phyloP scores from a whole-genome alignment of 768 basidiomycete genomes.

The Podaxis carcinomalis region DNA sequence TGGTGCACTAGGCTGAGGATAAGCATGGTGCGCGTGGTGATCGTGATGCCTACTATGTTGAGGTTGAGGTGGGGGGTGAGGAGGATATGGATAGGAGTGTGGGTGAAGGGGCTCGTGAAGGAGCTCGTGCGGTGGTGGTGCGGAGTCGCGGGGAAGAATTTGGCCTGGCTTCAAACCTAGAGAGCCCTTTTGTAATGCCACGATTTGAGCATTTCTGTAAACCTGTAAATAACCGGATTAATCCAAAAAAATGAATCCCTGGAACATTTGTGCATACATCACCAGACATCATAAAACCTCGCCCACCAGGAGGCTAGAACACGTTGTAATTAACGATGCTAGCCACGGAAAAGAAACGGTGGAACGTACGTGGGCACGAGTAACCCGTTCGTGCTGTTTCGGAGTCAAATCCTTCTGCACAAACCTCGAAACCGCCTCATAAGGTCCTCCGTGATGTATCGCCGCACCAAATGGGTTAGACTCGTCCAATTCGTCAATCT shows the following conservation, averaged over 20 bases:
- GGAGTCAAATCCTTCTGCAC: conserved; percentile 20
- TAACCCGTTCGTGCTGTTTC: background rate
- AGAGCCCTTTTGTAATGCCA: conserved; percentile 29
- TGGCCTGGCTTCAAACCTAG: conserved; percentile 54
- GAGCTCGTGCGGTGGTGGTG: background rate
- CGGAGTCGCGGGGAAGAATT: conserved; percentile 40
- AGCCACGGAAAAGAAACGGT: no score
- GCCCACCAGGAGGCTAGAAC: background rate
- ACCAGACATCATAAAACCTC: background rate
- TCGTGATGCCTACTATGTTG: conserved; percentile 1
- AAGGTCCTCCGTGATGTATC: conserved; percentile 72
- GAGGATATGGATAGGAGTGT: conserved; percentile 9
- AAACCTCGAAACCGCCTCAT: conserved; percentile 51
- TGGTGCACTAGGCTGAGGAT: background rate
- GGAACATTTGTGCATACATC: conserved; percentile 7
- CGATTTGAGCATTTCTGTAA: conserved; percentile 26
- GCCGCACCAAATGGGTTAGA: conserved; percentile 61
- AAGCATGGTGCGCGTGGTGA: conserved; percentile 11
- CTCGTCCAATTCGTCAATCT: conserved; percentile 77
- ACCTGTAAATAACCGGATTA: conserved; percentile 16
- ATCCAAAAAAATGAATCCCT: background rate
- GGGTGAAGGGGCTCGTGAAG: background rate
- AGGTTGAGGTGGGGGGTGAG: conserved; percentile 3
- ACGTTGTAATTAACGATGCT: background rate
- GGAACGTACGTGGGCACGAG: background rate